phyloP scores from a whole-genome alignment of 192 early-diverging fungal genomes.

The Backusella tuberculispora region DNA sequence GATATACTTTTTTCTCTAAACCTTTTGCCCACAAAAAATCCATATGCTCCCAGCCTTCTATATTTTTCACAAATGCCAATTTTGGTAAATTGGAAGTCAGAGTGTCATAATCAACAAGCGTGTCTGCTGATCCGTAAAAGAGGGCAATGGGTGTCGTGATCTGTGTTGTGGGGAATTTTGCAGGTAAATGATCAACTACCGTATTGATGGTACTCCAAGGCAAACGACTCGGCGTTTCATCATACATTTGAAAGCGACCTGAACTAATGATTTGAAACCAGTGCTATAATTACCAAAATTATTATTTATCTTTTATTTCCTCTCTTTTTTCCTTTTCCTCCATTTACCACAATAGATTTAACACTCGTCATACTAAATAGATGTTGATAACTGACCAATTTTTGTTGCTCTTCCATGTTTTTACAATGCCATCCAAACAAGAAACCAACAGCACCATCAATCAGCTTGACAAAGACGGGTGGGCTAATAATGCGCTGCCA shows the following conservation, averaged over 20 bases:
- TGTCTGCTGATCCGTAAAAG: constrained; percentile 90
- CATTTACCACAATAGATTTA: constrained; percentile 78
- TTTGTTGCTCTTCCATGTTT: constrained; percentile 72
- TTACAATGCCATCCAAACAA: constrained; percentile 84
- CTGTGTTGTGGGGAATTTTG: constrained; percentile 73
- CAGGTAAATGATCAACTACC: constrained; percentile 60
- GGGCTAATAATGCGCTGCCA: constrained; percentile 84
- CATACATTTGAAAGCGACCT: constrained; percentile 90
- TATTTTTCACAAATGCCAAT: constrained; percentile 58
- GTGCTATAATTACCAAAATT: constrained; percentile 50
- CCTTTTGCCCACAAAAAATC: constrained; percentile 56
- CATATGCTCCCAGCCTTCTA: constrained; percentile 80
- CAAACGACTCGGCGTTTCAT: constrained; percentile 73
- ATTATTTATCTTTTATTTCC: not conserved
- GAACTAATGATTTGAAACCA: constrained; percentile 97
- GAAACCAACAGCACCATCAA: constrained; percentile 71
- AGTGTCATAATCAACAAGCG: constrained; percentile 72
- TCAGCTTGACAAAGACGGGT: constrained; percentile 70
- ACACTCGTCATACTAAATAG: constrained; percentile 89
- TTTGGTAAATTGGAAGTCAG: constrained; percentile 55
- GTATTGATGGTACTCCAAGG: constrained; percentile 48
- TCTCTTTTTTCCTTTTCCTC: not conserved
- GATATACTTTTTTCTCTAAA: constrained; percentile 49
- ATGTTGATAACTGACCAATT: constrained; percentile 81
- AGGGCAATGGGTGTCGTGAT: constrained; percentile 85